Percentiles rank a stretch among this genome's conserved stretches.
Conservation (phyloP, 768 basidiomycete genomes). For the Panaeolus papilionaceus region DNA sequence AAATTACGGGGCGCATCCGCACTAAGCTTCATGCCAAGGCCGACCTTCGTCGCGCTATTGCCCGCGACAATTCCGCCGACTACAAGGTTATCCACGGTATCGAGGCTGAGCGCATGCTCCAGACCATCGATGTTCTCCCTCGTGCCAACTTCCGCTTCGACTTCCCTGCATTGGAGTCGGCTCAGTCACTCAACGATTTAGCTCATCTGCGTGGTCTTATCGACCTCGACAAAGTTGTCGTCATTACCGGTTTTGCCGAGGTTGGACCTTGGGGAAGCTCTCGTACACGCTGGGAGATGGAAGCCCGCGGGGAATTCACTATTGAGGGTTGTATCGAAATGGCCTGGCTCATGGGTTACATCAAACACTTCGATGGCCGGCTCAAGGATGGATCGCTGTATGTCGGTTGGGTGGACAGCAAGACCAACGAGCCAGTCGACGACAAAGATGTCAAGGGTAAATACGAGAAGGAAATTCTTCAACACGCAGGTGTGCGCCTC, state of each 20-base stretch:
- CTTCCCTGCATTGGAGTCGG: conserved; percentile 85
- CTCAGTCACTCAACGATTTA: conserved; percentile 75
- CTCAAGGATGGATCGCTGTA: conserved; percentile 91
- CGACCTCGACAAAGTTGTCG: conserved; percentile 95
- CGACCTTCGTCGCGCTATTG: conserved; percentile 90
- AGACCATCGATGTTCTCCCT: conserved; percentile 91
- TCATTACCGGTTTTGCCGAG: conserved; percentile 96
- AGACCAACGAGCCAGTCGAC: conserved; percentile 92
- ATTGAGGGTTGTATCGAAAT: conserved; percentile 99
- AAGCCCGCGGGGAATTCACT: conserved; percentile 95
- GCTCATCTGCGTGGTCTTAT: conserved; percentile 84
- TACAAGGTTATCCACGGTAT: conserved; percentile 90
- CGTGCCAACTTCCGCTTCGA: conserved; percentile 98
- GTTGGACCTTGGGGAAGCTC: conserved; percentile 99
- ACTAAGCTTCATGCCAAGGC: conserved; percentile 82
- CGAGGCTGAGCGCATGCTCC: conserved; percentile 90
- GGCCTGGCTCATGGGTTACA: conserved; percentile 99
- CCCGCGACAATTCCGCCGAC: conserved; percentile 94
- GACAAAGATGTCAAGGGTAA: conserved; percentile 95
- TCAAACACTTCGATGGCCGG: conserved; percentile 98
- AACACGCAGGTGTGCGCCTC: conserved; percentile 90
- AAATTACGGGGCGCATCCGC: conserved; percentile 89
- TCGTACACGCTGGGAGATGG: conserved; percentile 99
- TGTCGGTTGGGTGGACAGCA: conserved; percentile 98
- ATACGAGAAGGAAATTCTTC: conserved; percentile 94